Percentiles rank a stretch among this genome's conserved stretches.
Conservation (phyloP, 2,329 filamentous ascomycete genomes). For the Aciculosporium take region DNA sequence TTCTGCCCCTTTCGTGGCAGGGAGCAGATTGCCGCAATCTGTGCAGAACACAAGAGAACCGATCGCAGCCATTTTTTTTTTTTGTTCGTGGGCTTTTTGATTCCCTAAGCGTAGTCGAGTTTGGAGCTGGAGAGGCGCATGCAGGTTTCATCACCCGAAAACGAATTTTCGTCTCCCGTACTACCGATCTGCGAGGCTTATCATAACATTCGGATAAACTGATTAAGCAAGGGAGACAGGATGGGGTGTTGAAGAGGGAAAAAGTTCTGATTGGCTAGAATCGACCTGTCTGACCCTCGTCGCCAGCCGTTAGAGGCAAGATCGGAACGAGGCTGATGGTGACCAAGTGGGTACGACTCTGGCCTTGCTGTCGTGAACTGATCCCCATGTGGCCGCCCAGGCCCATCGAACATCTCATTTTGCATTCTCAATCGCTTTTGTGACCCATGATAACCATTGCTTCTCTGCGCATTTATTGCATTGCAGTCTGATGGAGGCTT, state of each 20-base stretch:
- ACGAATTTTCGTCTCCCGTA: neutral
- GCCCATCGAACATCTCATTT: neutral
- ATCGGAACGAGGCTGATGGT: neutral
- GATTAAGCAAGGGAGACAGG: constrained; percentile 12
- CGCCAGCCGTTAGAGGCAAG: neutral
- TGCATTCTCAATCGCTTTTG: neutral
- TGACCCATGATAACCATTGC: neutral
- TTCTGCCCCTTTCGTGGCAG: constrained; percentile 60
- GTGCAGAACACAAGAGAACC: constrained; percentile 87
- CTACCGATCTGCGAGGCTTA: neutral
- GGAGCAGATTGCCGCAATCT: constrained; percentile 81
- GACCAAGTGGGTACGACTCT: neutral
- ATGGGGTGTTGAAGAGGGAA: constrained; percentile 11
- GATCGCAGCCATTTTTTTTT: constrained; percentile 60
- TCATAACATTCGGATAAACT: constrained; percentile 17
- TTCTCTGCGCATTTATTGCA: neutral
- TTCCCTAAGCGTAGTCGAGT: neutral
- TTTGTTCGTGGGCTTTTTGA: neutral
- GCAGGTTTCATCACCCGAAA: neutral
- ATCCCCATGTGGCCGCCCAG: neutral
- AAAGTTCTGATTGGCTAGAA: constrained; percentile 7
- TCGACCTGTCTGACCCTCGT: neutral
- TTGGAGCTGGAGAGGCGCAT: neutral
- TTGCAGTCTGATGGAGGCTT: neutral
- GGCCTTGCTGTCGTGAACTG: neutral